Evolutionary conservation across 495 filamentous ascomycete genomes (phyloP).

Genomic region (Aspergillus ostianus): DNA sequence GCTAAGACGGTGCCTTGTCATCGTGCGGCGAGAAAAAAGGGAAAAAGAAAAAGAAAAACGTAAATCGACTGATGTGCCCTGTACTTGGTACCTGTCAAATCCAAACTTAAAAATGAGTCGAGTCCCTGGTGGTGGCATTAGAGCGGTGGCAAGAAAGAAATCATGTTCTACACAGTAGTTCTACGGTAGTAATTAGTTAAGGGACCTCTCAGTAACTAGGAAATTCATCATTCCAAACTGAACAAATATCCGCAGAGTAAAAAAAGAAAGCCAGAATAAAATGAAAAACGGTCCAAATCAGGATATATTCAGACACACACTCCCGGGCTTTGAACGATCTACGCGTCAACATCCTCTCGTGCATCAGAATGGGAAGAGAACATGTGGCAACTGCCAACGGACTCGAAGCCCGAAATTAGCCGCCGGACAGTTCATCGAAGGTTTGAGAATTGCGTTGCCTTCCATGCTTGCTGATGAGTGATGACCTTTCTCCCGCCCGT

Average conservation of each 20-base stretch:
- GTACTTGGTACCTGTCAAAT: not conserved
- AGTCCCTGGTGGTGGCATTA: not conserved
- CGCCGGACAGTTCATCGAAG: conserved; percentile 9
- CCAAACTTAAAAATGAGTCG: not conserved
- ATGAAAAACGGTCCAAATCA: not conserved
- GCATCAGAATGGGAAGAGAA: not conserved
- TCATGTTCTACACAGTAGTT: not conserved
- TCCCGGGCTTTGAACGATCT: not conserved
- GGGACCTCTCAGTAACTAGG: too few relatives aligned
- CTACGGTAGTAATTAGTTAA: too few relatives aligned
- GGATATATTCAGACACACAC: not conserved
- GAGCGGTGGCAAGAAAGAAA: not conserved
- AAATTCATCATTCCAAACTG: too few relatives aligned
- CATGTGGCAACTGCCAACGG: conserved; percentile 6
- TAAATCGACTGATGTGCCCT: not conserved
- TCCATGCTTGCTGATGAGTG: not conserved
- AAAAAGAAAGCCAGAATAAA: not conserved
- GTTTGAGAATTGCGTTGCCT: not conserved
- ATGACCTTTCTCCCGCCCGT: too few relatives aligned
- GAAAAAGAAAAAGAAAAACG: not conserved
- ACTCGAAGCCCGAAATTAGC: not conserved
- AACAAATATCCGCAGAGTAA: too few relatives aligned
- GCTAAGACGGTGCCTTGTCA: not conserved
- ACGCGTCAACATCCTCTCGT: not conserved
- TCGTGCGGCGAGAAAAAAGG: not conserved